Evolutionary conservation across 108 stramenopile species (phyloP), one percentile per base, ranked within the genome.

Genomic region (Craspedostauros australis): DNA sequence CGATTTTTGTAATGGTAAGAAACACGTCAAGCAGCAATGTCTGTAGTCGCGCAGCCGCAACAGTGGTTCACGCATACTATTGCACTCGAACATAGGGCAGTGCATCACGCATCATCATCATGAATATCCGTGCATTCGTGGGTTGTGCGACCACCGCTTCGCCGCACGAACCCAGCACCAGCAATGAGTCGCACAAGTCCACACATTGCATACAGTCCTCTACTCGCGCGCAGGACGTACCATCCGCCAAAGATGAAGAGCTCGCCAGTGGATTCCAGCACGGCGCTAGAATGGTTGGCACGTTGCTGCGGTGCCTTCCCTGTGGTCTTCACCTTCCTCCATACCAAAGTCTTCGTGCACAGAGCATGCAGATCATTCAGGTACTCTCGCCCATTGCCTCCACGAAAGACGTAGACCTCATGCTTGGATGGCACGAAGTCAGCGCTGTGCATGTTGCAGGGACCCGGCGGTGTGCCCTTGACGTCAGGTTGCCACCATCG

Each of bases 361-460:
- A 94, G 66, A n/a, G 88, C 88, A 61, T 91, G 88, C 53, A 89
- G 60, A 38, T 90, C 92, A 44, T 94, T 89, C 45, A 94, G 54
- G 57, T 94, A 94, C 60, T 88, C 84, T 39, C 79, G 56, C 7
- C 95, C 95, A 54, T 95, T 89, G 2, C 95, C 91, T 16, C 95
- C 92, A 6, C 95, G 73, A 52, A 96, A 96, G 5, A 96, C 93
- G 50, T 84, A 91, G 14, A 94, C 79, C 51, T 88, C 80, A 6
- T 64, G 49, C 25, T 50, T 49, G 25, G 62, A 25, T 4, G 79
- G 64, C 2, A 94, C 73, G 39, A 62, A 96, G 54, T 96, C 95
- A 0, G 91, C 89, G 0, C 85, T 86, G 69, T 96, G 95, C 95
- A 96, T 96, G 60, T 96, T 96, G 72, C 95, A 96, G 0, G 93